These are phyloP conservation scores for Russula lepida DNA, from an alignment of 768 basidiomycete genomes.

Conservation along the genomic window DNA sequence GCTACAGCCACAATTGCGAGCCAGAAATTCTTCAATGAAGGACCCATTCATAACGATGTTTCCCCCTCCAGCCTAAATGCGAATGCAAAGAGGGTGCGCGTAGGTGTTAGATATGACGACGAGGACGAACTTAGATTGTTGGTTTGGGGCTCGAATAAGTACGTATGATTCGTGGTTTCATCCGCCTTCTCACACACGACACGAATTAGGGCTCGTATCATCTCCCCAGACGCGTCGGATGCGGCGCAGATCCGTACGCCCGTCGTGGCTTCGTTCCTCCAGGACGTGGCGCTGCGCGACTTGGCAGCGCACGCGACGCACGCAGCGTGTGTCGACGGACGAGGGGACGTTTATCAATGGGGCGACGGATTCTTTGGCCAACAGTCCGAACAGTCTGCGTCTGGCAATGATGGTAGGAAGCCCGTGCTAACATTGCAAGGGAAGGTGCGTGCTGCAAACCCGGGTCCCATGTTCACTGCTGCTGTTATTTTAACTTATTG, in stretches of 20 bases:
- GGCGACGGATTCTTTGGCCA: constrained; percentile 51
- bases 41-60: constrained; percentile 32
- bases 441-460: constrained; percentile 38
- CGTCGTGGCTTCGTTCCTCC: constrained; percentile 46
- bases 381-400: constrained; percentile 16
- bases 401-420: constrained; percentile 21
- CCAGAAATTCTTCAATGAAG: constrained; percentile 5
- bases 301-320: constrained; percentile 56
- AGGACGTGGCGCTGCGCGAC: constrained; percentile 65
- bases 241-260: constrained; percentile 43
- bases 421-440: constrained; percentile 53
- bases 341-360: constrained; percentile 83
- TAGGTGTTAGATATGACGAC: constrained; percentile 35
- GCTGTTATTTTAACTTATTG: not conserved
- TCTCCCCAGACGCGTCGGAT: constrained; percentile 34
- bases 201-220: constrained; percentile 36
- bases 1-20: not conserved
- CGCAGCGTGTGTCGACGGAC: constrained; percentile 69
- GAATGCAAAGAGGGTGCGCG: not conserved
- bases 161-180: not conserved
- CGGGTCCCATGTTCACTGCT: not conserved
- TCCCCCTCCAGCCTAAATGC: not conserved
- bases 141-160: constrained; percentile 76
- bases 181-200: not conserved
- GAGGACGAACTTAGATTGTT: constrained; percentile 28